Conservation (phyloP, 495 filamentous ascomycete genomes). For the Amniculicola lignicola region DNA sequence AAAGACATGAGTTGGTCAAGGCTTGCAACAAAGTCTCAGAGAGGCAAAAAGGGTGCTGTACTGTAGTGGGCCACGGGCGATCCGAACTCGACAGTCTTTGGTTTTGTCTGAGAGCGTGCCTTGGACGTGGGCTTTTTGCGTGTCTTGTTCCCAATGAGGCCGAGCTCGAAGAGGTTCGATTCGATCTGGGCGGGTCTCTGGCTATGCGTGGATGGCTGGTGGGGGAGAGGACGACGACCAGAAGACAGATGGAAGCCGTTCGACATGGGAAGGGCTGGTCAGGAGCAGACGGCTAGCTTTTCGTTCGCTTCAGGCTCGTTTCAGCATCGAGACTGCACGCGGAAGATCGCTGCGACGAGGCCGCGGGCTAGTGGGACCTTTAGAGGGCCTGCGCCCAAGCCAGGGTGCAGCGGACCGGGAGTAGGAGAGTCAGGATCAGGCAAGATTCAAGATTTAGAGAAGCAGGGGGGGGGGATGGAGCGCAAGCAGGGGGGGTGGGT, state of each 20-base stretch:
- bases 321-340: slow-evolving; percentile 33
- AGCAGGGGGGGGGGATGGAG: slow-evolving; percentile 1
- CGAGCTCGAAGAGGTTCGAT: slow-evolving; percentile 32
- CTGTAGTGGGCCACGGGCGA: slow-evolving; percentile 29
- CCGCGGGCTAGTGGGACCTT: slow-evolving; percentile 30
- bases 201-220: slow-evolving; percentile 2
- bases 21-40: slow-evolving; percentile 22
- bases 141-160: slow-evolving; percentile 29
- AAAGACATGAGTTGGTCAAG: slow-evolving; percentile 35
- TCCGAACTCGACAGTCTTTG: slow-evolving; percentile 34
- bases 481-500: not conserved
- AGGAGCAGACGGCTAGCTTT: slow-evolving; percentile 16
- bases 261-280: slow-evolving; percentile 30
- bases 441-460: not conserved
- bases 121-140: slow-evolving; percentile 18
- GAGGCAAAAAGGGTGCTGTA: slow-evolving; percentile 19
- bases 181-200: slow-evolving; percentile 29
- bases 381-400: slow-evolving; percentile 12
- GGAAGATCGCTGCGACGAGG: slow-evolving; percentile 29
- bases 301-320: slow-evolving; percentile 35
- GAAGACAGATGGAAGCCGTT: slow-evolving; percentile 22
- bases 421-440: not conserved
- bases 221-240: slow-evolving; percentile 2
- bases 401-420: slow-evolving; percentile 17
- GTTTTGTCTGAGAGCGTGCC: slow-evolving; percentile 8